Base-by-base conservation (phyloP, 768 basidiomycete genomes). In the Inosperma sp. region DNA sequence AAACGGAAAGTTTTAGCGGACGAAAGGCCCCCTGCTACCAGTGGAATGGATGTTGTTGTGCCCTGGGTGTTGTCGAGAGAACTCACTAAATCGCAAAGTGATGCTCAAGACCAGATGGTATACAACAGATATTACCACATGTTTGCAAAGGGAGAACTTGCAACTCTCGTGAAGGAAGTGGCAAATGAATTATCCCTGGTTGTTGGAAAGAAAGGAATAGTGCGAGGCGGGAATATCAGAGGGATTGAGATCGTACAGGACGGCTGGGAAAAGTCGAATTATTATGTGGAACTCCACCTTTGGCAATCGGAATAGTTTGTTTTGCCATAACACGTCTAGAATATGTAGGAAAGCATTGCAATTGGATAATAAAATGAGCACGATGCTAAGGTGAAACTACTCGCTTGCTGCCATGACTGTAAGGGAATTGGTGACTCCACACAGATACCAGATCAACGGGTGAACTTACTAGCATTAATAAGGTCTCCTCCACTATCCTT, bases 101-200 rank as follows among this genome's bases (percentile, higher is more conserved):
- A 39, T 27, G 30, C 30, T n/a, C 54, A 42, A 35, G 52, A 59
- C 51, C 65, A 67, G 42, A 70, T 79, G 55, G 74, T 87, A 3
- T 88, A 82, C 70, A 83, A 93, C 62, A 79, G 96, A 49, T 99
- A 96, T 64, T 99, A 99, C 64, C 96, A 99, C 65, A 88, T 99
- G 79, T 99, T 97, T 63, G 77, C 81, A 0, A 72, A 80, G 35
- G 88, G 85, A 16, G 96, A 99, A 67, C 77, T 99, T 41, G 55
- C 62, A 14, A 66, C 65, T 10, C 75, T 96, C 8, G 80, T 87
- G 5, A 48, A 54, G 7, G 73, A 79, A 27, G 93, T 93, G 1
- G 86, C 86, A 3, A 54, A 61, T 23, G 78, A 70, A 19, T 64
- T 91, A 52, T 78, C 71, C 0, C 62, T 93, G 22, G 53, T 65